Evolutionary conservation across 306 rosid genomes (phyloP), one percentile per base, ranked within the genome.

Genomic region (Argentina anserina): DNA sequence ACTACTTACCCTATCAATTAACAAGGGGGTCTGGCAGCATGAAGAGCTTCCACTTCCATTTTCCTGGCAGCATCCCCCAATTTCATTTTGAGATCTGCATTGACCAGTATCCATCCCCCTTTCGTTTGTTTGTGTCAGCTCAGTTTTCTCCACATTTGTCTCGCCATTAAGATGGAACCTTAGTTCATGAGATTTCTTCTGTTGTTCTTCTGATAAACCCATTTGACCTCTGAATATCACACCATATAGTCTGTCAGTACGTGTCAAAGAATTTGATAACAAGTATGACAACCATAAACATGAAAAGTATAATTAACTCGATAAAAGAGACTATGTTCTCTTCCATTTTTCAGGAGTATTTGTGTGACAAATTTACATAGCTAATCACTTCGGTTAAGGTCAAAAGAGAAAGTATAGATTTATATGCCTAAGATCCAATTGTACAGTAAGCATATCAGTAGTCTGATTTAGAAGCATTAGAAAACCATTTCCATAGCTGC

Each of bases 141-240:
- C 83, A 25, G 29, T 81, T 70, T 81, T 84, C 41, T 78, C 90
- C 3, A 76, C 77, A 74, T 74, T 79, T 62, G 83, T 61, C 29
- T 78, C 67, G 3, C 86, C 87, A 71, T 80, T 85, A 42, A 82
- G 75, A 69, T 78, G 76, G 78, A 82, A 81, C 81, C 96, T 84
- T 49, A 53, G 82, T 76, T 93, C 91, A 75, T 78, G 92, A 73
- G 76, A 73, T 65, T 73, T 73, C 65, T 73, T 84, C 70, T 93
- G 98, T 70, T 90, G 87, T 25, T 86, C 88, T 81, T 87, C 90
- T 21, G 94, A 83, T 81, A 90, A 89, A 72, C 96, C 96, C 98
- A 93, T 89, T 83, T 89, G 97, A 50, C 98, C 98, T 86, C 98
- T 93, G 84, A 73, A 71, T n/a, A 61, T n/a, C 58, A 79, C 34